Base-by-base conservation (phyloP, 371 early-diverging fungal genomes). In the Mortierella sp. region DNA sequence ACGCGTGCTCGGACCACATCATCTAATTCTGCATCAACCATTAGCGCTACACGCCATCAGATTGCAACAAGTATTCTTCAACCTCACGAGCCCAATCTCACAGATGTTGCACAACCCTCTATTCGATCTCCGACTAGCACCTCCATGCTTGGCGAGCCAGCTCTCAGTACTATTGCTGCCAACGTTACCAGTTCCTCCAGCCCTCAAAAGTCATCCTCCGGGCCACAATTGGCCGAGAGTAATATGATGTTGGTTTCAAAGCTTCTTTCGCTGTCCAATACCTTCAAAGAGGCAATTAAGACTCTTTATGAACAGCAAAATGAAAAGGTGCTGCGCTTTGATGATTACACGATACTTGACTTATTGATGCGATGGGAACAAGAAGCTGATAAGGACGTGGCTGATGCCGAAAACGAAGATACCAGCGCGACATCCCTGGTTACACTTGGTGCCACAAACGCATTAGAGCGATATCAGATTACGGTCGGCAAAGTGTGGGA, bases 1-100 rank as follows among this genome's bases (percentile, higher is more conserved):
- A 60, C 75, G 29, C 81, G 81, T 58, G 70, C 72, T 61, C 75
- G 81, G 74, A 80, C 81, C 68, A 75, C 71, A 6, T 80, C 80
- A 3, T 59, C 75, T 7, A 80, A 70, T 51, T 80, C 81, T 4
- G 68, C 64, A 0, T 75, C 81, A 1, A 75, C 81, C 1, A 61
- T 68, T 32, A 74, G 71, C 29, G 80, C 75, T 28, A 79, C 75
- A n/a, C 71, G 81, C 22, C 71, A 68, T 65, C 81, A 75, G 55
- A 74, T 80, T 56, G 81, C 81, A 7, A 80, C 81, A 12, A 80
- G 68, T 35, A 75, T 80, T 19, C 72, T 80, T 17, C 81, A 80
- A 28, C 81, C 81, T 3, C 49, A 64, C 2, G 75, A 80, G 47
- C 75, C 71, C 9, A 56, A 57, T 1, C 62, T 80, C 13, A 75